A percentile compares a stretch with the other conserved stretches of the same genome.
These are phyloP conservation scores for Trichoderma afroharzianum DNA, from an alignment of 2,329 filamentous ascomycete genomes.

Conservation along the genomic window DNA sequence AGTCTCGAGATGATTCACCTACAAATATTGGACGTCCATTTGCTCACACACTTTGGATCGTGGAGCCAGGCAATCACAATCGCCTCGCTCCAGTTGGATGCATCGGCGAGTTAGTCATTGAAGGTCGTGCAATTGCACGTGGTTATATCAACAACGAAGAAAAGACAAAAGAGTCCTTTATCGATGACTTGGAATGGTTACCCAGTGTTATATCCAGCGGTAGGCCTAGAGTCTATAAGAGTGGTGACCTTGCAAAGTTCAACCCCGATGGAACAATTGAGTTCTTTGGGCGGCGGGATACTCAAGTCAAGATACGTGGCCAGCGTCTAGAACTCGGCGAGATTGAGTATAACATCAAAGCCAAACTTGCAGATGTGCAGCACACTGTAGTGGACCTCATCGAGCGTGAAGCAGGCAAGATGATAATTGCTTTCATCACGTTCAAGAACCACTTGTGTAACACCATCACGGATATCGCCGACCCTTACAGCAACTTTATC, in stretches of 20 bases:
- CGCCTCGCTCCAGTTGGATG: slow-evolving; percentile 19
- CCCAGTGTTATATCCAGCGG: neutral
- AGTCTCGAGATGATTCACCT: neutral
- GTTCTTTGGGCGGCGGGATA: slow-evolving; percentile 1
- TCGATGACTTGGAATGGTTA: slow-evolving; percentile 3
- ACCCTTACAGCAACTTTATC: neutral
- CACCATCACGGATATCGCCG: neutral
- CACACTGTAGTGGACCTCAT: slow-evolving; percentile 2
- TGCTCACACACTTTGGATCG: slow-evolving; percentile 19
- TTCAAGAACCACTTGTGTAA: neutral
- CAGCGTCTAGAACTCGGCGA: slow-evolving; percentile 12
- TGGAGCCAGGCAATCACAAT: slow-evolving; percentile 18
- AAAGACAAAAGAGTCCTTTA: slow-evolving; percentile 13
- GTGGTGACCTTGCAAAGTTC: slow-evolving; percentile 7
- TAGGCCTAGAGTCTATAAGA: neutral
- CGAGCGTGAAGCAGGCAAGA: slow-evolving; percentile 10
- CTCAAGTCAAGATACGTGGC: slow-evolving; percentile 16
- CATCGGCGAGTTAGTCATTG: slow-evolving; percentile 23
- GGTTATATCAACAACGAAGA: slow-evolving; percentile 19
- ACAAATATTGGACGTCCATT: slow-evolving; percentile 14
- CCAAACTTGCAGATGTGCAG: neutral
- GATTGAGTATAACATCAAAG: slow-evolving; percentile 3
- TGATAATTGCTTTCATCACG: slow-evolving; percentile 1
- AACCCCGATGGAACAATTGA: slow-evolving; percentile 8
- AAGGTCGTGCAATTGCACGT: slow-evolving; percentile 22